Conservation (phyloP, 352 stramenopile genomes). For the Blastocystis sp. region DNA sequence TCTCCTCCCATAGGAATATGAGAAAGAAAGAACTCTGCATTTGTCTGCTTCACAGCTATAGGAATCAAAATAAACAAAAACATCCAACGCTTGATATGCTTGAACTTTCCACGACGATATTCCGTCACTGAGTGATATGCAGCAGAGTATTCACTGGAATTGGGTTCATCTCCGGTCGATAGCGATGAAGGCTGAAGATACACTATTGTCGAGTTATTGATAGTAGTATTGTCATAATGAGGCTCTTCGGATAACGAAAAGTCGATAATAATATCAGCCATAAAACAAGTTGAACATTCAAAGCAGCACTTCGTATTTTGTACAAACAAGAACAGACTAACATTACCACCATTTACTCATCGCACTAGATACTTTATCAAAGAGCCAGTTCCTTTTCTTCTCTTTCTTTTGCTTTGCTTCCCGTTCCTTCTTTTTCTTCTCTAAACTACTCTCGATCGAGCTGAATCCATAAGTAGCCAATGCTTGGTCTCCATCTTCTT, state of each 20-base stretch:
- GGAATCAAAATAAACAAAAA: neutral
- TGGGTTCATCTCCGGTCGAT: neutral
- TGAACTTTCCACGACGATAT: neutral
- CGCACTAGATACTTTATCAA: slow-evolving; percentile 41
- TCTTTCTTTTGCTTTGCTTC: slow-evolving; percentile 58
- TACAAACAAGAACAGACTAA: neutral
- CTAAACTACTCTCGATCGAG: slow-evolving; percentile 56
- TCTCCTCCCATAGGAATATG: slow-evolving; percentile 52
- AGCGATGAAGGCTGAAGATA: neutral
- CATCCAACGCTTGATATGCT: neutral
- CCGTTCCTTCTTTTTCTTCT: slow-evolving; percentile 54
- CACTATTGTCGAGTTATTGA: neutral
- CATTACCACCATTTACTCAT: slow-evolving; percentile 60
- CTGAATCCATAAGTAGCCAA: slow-evolving; percentile 46
- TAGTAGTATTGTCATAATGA: neutral
- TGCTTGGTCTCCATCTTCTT: slow-evolving; percentile 30
- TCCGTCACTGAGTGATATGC: neutral
- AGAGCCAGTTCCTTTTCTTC: slow-evolving; percentile 48
- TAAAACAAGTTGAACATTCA: neutral
- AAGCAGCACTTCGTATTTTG: neutral
- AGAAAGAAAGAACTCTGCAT: slow-evolving; percentile 27
- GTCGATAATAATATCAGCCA: neutral
- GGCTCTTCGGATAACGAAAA: neutral
- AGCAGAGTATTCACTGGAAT: neutral
- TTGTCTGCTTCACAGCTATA: neutral